These are phyloP conservation scores for Eucalyptus victrix DNA, from an alignment of 345 rosid species.

Conservation along the genomic window DNA sequence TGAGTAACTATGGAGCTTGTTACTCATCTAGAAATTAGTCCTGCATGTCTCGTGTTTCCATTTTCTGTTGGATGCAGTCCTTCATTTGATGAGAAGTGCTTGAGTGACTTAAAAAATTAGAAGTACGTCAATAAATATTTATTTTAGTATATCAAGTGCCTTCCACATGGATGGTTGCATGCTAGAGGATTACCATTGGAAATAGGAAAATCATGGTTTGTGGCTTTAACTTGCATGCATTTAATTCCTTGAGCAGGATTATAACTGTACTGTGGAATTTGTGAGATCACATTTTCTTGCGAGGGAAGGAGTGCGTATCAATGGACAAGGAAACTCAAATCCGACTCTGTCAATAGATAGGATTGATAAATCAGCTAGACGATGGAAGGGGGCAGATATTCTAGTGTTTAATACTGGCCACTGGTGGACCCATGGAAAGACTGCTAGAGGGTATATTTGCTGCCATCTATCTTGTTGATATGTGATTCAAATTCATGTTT, in stretches of 20 bases:
- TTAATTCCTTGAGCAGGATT: conserved; percentile 44
- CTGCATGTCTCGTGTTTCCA: neutral
- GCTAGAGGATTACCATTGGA: neutral
- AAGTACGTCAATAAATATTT: neutral
- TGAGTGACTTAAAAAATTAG: neutral
- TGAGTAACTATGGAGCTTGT: neutral
- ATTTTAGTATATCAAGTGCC: neutral
- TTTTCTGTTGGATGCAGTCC: neutral
- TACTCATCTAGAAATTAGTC: neutral
- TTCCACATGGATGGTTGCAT: neutral
- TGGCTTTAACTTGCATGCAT: neutral
- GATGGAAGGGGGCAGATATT: conserved; percentile 80
- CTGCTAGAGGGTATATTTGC: conserved; percentile 63
- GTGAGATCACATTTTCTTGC: conserved; percentile 98
- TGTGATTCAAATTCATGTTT: neutral
- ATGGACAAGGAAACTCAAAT: conserved; percentile 64
- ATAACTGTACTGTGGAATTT: conserved; percentile 69
- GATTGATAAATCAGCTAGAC: conserved; percentile 59
- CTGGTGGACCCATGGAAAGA: conserved; percentile 99
- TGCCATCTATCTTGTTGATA: neutral
- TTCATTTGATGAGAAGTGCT: neutral
- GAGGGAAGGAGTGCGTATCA: conserved; percentile 67
- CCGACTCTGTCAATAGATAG: conserved; percentile 73
- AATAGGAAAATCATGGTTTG: neutral
- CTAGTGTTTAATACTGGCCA: conserved; percentile 91